phyloP scores from a whole-genome alignment of 1,284 basidiomycete genomes.

The Malassezia psittaci region DNA sequence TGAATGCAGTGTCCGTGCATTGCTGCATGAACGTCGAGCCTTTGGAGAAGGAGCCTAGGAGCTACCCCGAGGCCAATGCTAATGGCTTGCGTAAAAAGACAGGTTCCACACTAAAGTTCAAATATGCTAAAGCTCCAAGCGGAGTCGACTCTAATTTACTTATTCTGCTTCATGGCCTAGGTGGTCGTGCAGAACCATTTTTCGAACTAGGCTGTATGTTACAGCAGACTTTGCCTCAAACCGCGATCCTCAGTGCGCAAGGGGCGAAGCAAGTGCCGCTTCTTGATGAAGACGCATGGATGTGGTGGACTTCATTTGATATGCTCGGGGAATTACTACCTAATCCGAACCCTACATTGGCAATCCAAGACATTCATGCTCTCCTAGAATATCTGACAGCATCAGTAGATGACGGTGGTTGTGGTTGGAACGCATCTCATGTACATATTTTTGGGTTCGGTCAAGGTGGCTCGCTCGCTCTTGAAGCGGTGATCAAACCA shows the following conservation, averaged over 20 bases:
- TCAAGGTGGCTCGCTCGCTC: conserved; percentile 71
- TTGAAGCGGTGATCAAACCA: conserved; percentile 58
- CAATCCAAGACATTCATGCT: conserved; percentile 55
- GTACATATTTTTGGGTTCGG: conserved; percentile 83
- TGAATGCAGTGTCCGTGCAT: neutral
- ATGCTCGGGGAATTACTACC: conserved; percentile 57
- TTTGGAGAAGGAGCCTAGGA: neutral
- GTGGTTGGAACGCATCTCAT: conserved; percentile 59
- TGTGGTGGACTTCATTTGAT: conserved; percentile 81
- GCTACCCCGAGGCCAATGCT: neutral
- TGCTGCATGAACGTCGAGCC: neutral
- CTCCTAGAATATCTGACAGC: conserved; percentile 56
- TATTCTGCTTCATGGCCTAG: conserved; percentile 75
- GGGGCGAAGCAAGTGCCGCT: conserved; percentile 73
- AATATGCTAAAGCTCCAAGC: conserved; percentile 61
- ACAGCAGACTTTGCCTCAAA: conserved; percentile 63
- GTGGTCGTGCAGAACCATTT: conserved; percentile 71
- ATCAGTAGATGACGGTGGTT: conserved; percentile 34
- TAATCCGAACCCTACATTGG: conserved; percentile 62
- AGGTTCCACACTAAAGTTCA: neutral
- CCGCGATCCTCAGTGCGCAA: conserved; percentile 67
- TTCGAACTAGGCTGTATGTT: conserved; percentile 61
- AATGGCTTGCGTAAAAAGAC: neutral
- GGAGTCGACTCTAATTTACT: conserved; percentile 77
- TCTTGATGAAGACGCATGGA: conserved; percentile 54